Base-by-base conservation (phyloP, 2,329 filamentous ascomycete genomes). In the Penicillium olsonii region DNA sequence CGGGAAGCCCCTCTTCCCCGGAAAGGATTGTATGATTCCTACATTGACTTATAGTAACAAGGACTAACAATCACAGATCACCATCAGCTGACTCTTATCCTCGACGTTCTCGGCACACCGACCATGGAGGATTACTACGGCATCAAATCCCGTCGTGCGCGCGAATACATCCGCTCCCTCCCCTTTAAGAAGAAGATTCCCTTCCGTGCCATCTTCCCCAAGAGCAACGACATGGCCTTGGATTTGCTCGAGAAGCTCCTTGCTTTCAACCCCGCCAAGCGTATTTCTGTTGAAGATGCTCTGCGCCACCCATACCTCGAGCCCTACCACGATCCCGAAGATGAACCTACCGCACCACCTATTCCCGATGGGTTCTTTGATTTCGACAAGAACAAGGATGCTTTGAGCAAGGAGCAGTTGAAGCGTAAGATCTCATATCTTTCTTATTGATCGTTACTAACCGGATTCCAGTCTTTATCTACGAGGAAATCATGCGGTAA, bases 101-200 rank as follows among this genome's bases (percentile, higher is more conserved):
- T 99, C 60, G 94, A 99, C 64, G 92, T 99, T 43, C 87, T 99
- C 52, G 94, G 94, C 57, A 99, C 94, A 3, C 94, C 94, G 2
- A 99, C 94, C 11, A 99, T 99, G 94, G 94, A 99, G 73, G 94
- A 99, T 71, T 99, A 99, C 82, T 99, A 99, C 66, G 94, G 94
- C 59, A 99, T 99, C 83, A 99, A 99, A 78, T 97, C 94, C 45
- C 88, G 94, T 59, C 90, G 94, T 66, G 94, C 94, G 42, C 85
- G 94, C 58, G 94, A 99, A 76, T 99, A 99, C 77, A 99, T 99
- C 69, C 90, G 94, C 54, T 96, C 92, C 45, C 83, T 97, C 39
- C 92, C 94, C 15, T 97, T 97, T 81, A 97, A 97, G 84, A 97
- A 97, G 86, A 97, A 97, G 85, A 95, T 97, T 40, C 92, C 94